Evolutionary conservation across 352 stramenopile genomes (phyloP).

Genomic region (Globisporangium rhizosaccharum): DNA sequence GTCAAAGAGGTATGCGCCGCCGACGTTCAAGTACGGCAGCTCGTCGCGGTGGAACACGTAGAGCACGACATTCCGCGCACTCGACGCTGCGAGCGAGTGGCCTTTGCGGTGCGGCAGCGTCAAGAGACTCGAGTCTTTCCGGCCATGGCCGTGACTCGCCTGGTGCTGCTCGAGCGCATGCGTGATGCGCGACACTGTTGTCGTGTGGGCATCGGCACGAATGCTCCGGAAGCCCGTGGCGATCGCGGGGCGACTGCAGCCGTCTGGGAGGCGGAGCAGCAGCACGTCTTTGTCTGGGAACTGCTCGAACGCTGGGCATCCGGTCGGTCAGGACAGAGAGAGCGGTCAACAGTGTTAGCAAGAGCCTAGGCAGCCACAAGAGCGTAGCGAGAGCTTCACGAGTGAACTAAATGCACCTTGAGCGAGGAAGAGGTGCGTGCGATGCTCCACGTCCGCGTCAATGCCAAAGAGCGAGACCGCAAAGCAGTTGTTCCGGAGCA

Average conservation of each 20-base stretch:
- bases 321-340: no score
- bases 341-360: not conserved
- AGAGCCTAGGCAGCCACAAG: not conserved
- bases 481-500: conserved; percentile 60
- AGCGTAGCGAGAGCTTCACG: not conserved
- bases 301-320: conserved; percentile 37
- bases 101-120: conserved; percentile 1
- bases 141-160: conserved; percentile 4
- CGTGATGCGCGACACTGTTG: conserved; percentile 34
- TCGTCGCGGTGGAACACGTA: conserved; percentile 67
- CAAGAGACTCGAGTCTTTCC: not conserved
- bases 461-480: conserved; percentile 54
- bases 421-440: conserved; percentile 43
- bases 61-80: conserved; percentile 24
- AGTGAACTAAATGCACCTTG: conserved; percentile 24
- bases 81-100: conserved; percentile 12
- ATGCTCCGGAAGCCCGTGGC: conserved; percentile 43
- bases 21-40: conserved; percentile 41
- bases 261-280: conserved; percentile 44
- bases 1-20: conserved; percentile 26
- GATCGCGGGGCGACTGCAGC: conserved; percentile 31
- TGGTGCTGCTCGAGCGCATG: conserved; percentile 17
- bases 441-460: conserved; percentile 25
- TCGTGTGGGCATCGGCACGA: conserved; percentile 25
- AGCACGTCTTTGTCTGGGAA: conserved; percentile 58